phyloP scores from a whole-genome alignment of 176 grass and related monocot genomes.

The Oropetium thomaeum region DNA sequence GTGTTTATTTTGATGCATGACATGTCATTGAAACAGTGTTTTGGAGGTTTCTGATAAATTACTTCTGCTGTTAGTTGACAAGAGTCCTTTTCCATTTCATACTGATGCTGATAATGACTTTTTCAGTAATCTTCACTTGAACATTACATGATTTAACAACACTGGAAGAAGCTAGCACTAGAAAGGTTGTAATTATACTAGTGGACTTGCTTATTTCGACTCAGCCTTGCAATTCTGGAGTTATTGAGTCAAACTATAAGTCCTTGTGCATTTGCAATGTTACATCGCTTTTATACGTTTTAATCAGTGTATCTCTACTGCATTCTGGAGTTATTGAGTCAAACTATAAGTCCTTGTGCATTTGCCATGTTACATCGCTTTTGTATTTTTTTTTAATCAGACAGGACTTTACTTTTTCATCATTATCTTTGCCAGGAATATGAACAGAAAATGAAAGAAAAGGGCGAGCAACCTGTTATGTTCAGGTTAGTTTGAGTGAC shows the following conservation, averaged over 20 bases:
- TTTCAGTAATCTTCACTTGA: background rate
- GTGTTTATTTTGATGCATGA: background rate
- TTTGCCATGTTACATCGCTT: background rate
- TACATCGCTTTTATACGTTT: background rate
- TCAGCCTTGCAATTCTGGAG: constrained; percentile 8
- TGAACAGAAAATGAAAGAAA: constrained; percentile 94
- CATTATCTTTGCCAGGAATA: constrained; percentile 68
- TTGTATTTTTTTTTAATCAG: constrained; percentile 1
- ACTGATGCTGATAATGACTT: background rate
- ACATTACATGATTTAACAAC: background rate
- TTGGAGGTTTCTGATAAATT: background rate
- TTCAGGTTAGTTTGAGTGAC: constrained; percentile 65
- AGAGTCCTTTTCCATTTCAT: background rate
- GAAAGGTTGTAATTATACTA: background rate
- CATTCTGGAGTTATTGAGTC: constrained; percentile 24
- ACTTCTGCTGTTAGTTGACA: background rate
- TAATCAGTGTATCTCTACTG: background rate
- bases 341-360: constrained; percentile 21
- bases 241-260: constrained; percentile 27
- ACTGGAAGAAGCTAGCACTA: background rate
- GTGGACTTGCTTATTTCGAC: constrained; percentile 1
- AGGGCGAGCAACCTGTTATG: constrained; percentile 95
- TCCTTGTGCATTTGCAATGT: background rate
- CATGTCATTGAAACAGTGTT: background rate
- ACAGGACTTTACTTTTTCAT: constrained; percentile 19